Evolutionary conservation across 306 rosid species (phyloP).

Genomic region (Quercus robur): DNA sequence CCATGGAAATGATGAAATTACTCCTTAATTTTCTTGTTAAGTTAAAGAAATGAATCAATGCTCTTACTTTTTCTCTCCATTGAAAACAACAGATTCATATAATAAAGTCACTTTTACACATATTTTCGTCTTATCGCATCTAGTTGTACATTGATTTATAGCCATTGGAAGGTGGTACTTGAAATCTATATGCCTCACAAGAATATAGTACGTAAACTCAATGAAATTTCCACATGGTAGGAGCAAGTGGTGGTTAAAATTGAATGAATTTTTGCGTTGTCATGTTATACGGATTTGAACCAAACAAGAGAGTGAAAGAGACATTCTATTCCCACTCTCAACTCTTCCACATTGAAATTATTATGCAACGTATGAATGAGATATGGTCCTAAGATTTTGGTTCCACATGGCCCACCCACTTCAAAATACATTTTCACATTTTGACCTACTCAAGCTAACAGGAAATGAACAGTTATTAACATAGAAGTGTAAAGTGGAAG

Average conservation of each 20-base stretch:
- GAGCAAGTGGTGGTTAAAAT: slow-evolving; percentile 25
- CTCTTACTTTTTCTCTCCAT: too few species aligned
- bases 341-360: not conserved
- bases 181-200: slow-evolving; percentile 15
- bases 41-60: too few species aligned
- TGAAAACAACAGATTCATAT: too few species aligned
- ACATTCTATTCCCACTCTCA: slow-evolving; percentile 4
- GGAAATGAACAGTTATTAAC: slow-evolving; percentile 18
- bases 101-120: too few species aligned
- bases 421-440: slow-evolving; percentile 17
- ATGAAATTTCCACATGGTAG: not conserved
- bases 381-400: slow-evolving; percentile 24
- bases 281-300: slow-evolving; percentile 6
- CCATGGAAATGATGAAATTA: too few species aligned
- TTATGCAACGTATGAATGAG: slow-evolving; percentile 9
- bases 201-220: slow-evolving; percentile 2
- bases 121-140: too few species aligned
- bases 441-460: slow-evolving; percentile 27
- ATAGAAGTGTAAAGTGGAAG: slow-evolving; percentile 30
- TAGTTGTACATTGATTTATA: not conserved
- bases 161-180: slow-evolving; percentile 8
- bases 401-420: slow-evolving; percentile 35
- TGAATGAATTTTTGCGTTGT: not conserved
- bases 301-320: not conserved
- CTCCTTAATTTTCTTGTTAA: too few species aligned